Percentiles rank a stretch among this genome's conserved stretches.
These are phyloP conservation scores for Xylaria grammica DNA, from an alignment of 495 filamentous ascomycete species.

Conservation along the genomic window DNA sequence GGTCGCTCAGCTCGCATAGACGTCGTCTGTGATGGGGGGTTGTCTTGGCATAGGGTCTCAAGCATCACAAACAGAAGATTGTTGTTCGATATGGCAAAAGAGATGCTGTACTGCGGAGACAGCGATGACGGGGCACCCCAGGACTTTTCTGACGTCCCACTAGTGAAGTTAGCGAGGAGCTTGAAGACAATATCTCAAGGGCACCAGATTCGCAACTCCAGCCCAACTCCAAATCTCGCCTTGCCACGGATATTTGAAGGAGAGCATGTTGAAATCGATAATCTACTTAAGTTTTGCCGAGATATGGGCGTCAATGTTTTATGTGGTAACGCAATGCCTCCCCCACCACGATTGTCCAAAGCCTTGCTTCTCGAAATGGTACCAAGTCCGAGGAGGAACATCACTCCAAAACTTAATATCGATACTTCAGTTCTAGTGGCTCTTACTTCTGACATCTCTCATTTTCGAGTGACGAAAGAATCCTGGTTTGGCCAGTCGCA, in stretches of 20 bases:
- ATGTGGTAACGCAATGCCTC: constrained; percentile 27
- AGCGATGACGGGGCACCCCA: constrained; percentile 21
- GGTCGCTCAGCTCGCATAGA: constrained; percentile 32
- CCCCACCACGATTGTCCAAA: constrained; percentile 44
- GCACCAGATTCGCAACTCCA: constrained; percentile 34
- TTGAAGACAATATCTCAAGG: constrained; percentile 32
- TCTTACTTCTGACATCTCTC: constrained; percentile 49
- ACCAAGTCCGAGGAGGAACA: constrained; percentile 38
- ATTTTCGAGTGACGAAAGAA: constrained; percentile 36
- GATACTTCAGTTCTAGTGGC: constrained; percentile 50
- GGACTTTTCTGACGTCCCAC: constrained; percentile 31
- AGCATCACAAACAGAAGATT: constrained; percentile 37
- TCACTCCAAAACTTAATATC: constrained; percentile 43
- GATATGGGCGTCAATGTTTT: constrained; percentile 28
- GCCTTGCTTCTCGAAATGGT: constrained; percentile 53
- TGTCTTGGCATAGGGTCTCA: constrained; percentile 38
- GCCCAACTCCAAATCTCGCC: constrained; percentile 28
- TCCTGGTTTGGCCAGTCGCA: constrained; percentile 45
- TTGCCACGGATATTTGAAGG: constrained; percentile 35
- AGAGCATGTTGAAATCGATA: constrained; percentile 30
- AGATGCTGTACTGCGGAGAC: constrained; percentile 36
- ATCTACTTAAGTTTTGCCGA: constrained; percentile 31
- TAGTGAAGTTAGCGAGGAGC: constrained; percentile 33
- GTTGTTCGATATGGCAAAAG: constrained; percentile 38
- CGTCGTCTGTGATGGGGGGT: constrained; percentile 35